Evolutionary conservation across 2,329 filamentous ascomycete genomes (phyloP), one percentile per base, ranked within the genome.

Genomic region (Aspergillus sp.): DNA sequence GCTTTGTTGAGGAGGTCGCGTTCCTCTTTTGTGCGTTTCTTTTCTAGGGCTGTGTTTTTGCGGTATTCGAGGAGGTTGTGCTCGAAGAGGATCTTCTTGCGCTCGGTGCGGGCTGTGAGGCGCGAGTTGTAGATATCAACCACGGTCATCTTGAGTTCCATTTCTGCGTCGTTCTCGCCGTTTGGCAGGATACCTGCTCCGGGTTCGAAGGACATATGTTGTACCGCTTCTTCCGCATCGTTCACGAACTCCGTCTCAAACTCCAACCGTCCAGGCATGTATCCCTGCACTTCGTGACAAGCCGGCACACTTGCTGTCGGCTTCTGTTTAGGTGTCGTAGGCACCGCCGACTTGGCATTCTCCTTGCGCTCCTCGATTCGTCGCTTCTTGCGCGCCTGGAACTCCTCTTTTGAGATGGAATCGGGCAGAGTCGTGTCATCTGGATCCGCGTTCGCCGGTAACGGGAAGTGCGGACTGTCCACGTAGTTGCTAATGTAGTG

Each of bases 161-260:
- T 95, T 68, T 98, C 93, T 0, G 93, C 90, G 60, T 98, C 93
- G 49, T 94, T 76, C 62, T 94, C 85, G 52, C 88, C 86, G 0
- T 90, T 95, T 1, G 86, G 84, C 61, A 95, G 95, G 56, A 95
- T 77, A 49, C 93, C 93, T 69, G 96, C 91, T 22, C 93, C 93
- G 0, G 93, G 91, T 49, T 97, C 91, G 61, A 98, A 98, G 54
- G 94, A 87, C 90, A 98, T 97, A 54, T 95, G 84, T 66, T 98
- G 93, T 2, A 98, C 93, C 0, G 91, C 91, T 70, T 97, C 94
- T 72, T 98, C 93, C 1, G 93, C 93, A 61, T 98, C 93, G 61
- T 98, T 98, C 62, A 91, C 88, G 64, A 95, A 93, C 61, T 98
- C 93, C 0, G 88, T 96, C 75, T 98, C 93, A 55, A 98, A 98